phyloP scores from a whole-genome alignment of 805 yeast species.

The Suhomyces emberorum region DNA sequence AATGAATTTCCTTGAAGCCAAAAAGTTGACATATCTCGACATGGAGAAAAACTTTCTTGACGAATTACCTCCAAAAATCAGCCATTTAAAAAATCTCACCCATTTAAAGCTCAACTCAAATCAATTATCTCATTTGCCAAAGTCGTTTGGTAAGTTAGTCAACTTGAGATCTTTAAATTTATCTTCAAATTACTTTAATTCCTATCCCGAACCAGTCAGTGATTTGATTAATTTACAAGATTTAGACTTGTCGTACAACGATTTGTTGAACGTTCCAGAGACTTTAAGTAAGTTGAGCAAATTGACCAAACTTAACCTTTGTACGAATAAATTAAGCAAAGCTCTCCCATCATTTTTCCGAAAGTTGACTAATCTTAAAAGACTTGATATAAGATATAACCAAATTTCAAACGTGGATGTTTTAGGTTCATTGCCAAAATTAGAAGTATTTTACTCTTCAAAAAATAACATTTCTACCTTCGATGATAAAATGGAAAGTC shows the following conservation, averaged over 20 bases:
- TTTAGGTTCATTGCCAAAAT: constrained; percentile 52
- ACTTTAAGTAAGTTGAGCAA: constrained; percentile 56
- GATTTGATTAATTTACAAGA: constrained; percentile 56
- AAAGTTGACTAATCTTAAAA: constrained; percentile 53
- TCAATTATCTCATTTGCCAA: constrained; percentile 61
- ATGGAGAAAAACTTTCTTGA: constrained; percentile 76
- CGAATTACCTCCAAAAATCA: constrained; percentile 54
- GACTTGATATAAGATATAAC: constrained; percentile 78
- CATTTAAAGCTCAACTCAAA: constrained; percentile 72
- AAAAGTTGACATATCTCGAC: constrained; percentile 62
- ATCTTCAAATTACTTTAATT: constrained; percentile 68
- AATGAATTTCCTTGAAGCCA: constrained; percentile 64
- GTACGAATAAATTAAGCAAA: constrained; percentile 63
- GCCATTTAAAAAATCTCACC: constrained; percentile 51
- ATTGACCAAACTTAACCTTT: constrained; percentile 66
- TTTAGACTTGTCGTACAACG: constrained; percentile 81
- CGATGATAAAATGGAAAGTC: constrained; percentile 55
- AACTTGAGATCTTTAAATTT: constrained; percentile 63
- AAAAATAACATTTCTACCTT: constrained; percentile 74
- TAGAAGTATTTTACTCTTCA: constrained; percentile 71
- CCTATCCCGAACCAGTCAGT: constrained; percentile 64
- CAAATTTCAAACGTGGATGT: constrained; percentile 52
- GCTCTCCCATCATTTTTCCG: constrained; percentile 52
- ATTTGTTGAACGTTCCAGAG: constrained; percentile 57
- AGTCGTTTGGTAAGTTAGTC: constrained; percentile 52